These are phyloP conservation scores for Musa beccarii DNA, from an alignment of 176 grass and related monocot genomes.

Conservation along the genomic window DNA sequence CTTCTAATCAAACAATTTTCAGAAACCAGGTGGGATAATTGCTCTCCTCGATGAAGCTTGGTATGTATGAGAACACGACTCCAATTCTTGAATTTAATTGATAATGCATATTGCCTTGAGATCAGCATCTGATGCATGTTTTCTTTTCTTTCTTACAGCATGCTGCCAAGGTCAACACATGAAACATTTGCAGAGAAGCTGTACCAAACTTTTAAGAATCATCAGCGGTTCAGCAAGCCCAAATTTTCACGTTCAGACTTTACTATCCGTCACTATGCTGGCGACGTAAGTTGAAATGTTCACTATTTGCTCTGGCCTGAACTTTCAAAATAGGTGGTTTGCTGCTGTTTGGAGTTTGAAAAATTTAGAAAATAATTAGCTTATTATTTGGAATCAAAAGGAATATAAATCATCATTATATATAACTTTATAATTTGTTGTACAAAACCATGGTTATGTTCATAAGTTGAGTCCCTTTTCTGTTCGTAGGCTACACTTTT, in stretches of 20 bases:
- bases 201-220: constrained; percentile 89
- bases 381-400: background rate
- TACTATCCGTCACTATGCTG: constrained; percentile 91
- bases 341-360: background rate
- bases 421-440: background rate
- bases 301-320: constrained; percentile 8
- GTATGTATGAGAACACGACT: constrained; percentile 27
- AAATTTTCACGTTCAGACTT: constrained; percentile 90
- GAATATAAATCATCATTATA: background rate
- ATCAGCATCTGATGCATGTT: constrained; percentile 5
- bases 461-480: background rate
- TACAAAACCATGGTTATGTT: background rate
- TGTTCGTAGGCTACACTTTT: background rate
- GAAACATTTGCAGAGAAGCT: constrained; percentile 98
- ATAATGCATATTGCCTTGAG: background rate
- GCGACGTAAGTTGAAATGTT: constrained; percentile 59
- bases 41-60: constrained; percentile 96
- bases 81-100: background rate
- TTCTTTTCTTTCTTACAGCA: constrained; percentile 44
- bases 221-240: constrained; percentile 81
- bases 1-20: constrained; percentile 16
- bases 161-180: constrained; percentile 90
- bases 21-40: constrained; percentile 99
- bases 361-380: background rate
- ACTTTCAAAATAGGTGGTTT: background rate